A percentile compares a stretch with the other conserved stretches of the same genome.
Conservation (phyloP, 257 asterid genomes). For the Salvia rosmarinus region DNA sequence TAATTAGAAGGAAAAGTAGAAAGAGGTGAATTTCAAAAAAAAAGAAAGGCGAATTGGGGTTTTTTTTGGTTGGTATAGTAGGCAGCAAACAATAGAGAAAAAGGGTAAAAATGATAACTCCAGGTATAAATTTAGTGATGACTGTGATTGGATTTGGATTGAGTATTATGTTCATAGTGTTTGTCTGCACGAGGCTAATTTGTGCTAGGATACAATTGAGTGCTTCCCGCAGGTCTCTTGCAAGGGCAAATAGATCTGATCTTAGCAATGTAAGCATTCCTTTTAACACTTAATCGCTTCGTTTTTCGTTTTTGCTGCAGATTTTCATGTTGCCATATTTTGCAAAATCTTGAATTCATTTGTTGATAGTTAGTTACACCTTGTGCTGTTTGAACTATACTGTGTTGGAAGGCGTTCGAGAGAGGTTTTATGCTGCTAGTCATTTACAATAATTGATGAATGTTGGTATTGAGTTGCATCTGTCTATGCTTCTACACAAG, state of each 20-base stretch:
- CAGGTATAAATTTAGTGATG: constrained; percentile 80
- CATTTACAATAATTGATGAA: background rate
- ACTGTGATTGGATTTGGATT: constrained; percentile 81
- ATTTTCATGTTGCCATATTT: constrained; percentile 19
- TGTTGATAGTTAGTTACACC: background rate
- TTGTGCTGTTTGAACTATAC: background rate
- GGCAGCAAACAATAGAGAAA: background rate
- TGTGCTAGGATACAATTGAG: constrained; percentile 76
- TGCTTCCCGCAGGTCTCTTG: constrained; percentile 53
- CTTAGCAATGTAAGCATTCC: constrained; percentile 64
- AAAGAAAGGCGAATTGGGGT: constrained; percentile 25
- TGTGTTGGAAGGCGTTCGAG: background rate
- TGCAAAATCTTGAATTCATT: constrained; percentile 25
- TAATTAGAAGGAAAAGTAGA: constrained; percentile 29
- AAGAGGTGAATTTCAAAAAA: constrained; percentile 5
- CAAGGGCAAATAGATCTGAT: constrained; percentile 65
- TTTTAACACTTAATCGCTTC: background rate
- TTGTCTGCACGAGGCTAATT: constrained; percentile 83
- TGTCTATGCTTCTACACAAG: constrained; percentile 24
- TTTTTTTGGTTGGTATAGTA: constrained; percentile 3
- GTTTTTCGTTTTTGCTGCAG: constrained; percentile 26
- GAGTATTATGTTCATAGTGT: constrained; percentile 79
- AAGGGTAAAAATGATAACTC: constrained; percentile 50
- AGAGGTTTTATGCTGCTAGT: background rate
- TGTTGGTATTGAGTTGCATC: background rate